Evolutionary conservation across 768 basidiomycete genomes (phyloP).

Genomic region (Boletus vinaceobasis): DNA sequence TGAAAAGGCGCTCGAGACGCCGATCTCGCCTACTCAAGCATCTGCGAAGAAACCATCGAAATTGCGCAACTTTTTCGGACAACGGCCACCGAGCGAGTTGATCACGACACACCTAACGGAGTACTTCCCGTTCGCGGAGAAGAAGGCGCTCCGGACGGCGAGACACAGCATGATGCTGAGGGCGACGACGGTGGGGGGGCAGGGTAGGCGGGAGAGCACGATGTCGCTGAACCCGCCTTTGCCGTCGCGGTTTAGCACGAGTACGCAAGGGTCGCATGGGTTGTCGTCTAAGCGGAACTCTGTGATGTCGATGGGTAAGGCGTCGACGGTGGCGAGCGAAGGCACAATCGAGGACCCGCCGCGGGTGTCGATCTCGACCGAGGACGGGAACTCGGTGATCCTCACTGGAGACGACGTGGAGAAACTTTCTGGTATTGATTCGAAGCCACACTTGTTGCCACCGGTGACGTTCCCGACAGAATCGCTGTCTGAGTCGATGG

Average conservation of each 20-base stretch:
- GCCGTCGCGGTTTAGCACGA: conserved; percentile 39
- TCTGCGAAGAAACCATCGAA: conserved; percentile 54
- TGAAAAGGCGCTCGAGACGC: conserved; percentile 58
- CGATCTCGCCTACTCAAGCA: conserved; percentile 47
- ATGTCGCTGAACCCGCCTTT: conserved; percentile 40
- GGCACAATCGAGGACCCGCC: conserved; percentile 51
- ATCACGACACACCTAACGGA: conserved; percentile 93
- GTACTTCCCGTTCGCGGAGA: conserved; percentile 93
- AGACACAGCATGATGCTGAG: conserved; percentile 82
- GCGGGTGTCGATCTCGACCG: conserved; percentile 70
- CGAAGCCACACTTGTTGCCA: conserved; percentile 62
- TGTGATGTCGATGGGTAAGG: conserved; percentile 36
- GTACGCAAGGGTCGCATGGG: conserved; percentile 37
- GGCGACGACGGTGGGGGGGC: conserved; percentile 40
- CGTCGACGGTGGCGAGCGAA: conserved; percentile 20
- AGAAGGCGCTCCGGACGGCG: conserved; percentile 84
- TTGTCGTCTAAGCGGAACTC: conserved; percentile 48
- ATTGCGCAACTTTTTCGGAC: conserved; percentile 94
- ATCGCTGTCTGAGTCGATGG: conserved; percentile 77
- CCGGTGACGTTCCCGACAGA: conserved; percentile 77
- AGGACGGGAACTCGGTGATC: conserved; percentile 65
- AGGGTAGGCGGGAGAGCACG: conserved; percentile 43
- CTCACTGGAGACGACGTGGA: conserved; percentile 50
- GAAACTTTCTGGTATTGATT: conserved; percentile 23
- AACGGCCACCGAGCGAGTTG: conserved; percentile 94